Conservation (phyloP, 441 rosid species). For the Gossypium schwendimanii region DNA sequence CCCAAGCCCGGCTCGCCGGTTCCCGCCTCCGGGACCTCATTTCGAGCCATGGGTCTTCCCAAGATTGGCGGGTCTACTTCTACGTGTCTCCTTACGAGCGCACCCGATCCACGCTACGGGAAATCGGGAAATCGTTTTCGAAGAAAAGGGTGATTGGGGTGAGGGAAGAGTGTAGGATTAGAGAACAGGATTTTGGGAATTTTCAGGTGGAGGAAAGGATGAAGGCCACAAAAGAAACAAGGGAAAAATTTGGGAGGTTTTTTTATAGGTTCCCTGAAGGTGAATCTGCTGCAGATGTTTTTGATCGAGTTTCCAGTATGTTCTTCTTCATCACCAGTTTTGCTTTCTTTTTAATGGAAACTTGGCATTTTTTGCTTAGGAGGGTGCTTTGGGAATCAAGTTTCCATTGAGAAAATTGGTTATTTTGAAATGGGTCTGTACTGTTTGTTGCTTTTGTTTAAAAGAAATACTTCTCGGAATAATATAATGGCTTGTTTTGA, state of each 20-base stretch:
- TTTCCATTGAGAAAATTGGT: neutral
- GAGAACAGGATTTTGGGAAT: slow-evolving; percentile 96
- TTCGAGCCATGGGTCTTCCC: slow-evolving; percentile 25
- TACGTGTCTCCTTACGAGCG: slow-evolving; percentile 91
- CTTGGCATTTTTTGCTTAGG: neutral
- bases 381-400: neutral
- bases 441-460: neutral
- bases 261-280: slow-evolving; percentile 91
- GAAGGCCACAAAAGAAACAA: slow-evolving; percentile 53
- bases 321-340: neutral
- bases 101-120: slow-evolving; percentile 79
- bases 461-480: neutral
- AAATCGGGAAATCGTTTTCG: slow-evolving; percentile 76
- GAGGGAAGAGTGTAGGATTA: slow-evolving; percentile 76
- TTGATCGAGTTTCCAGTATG: slow-evolving; percentile 89
- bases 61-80: slow-evolving; percentile 73
- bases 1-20: slow-evolving; percentile 62
- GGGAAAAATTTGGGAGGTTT: slow-evolving; percentile 77
- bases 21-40: slow-evolving; percentile 35
- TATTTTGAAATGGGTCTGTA: neutral
- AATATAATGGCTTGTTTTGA: neutral
- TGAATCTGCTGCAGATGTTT: slow-evolving; percentile 95
- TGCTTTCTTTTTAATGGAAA: neutral
- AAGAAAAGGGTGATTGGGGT: slow-evolving; percentile 69
- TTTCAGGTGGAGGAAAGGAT: slow-evolving; percentile 85